Evolutionary conservation across 1,139 yeast genomes (phyloP).

Genomic region (Pichia sp.): DNA sequence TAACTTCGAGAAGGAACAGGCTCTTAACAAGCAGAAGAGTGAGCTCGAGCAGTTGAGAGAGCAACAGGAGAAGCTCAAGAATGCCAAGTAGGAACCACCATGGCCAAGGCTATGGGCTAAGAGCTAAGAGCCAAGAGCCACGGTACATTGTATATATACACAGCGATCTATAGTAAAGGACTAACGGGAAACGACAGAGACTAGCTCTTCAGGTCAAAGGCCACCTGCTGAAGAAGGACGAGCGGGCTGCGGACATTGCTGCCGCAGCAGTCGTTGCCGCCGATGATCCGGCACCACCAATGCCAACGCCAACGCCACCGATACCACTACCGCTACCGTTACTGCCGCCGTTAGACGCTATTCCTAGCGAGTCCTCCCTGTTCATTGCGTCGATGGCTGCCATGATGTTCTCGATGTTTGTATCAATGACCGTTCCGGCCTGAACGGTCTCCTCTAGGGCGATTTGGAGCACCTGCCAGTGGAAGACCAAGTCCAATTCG

Average conservation of each 20-base stretch:
- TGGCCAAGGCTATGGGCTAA: no score
- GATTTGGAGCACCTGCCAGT: conserved; percentile 94
- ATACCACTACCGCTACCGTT: no score
- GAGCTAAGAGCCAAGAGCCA: no score
- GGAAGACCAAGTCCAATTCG: conserved; percentile 90
- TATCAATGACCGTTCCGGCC: conserved; percentile 99
- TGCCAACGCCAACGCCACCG: no score
- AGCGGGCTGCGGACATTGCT: neutral
- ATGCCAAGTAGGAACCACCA: no score
- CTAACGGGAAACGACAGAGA: no score
- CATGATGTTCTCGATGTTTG: conserved; percentile 78
- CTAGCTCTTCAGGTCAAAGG: conserved; percentile 9
- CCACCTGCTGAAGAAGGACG: conserved; percentile 19
- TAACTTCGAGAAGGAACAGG: conserved; percentile 41
- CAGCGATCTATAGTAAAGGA: no score
- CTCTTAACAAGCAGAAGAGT: conserved; percentile 37
- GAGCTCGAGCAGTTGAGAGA: conserved; percentile 41
- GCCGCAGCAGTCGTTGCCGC: no score
- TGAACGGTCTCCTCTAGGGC: conserved; percentile 90
- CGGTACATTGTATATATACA: no score
- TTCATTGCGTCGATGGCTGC: conserved; percentile 64
- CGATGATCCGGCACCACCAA: no score
- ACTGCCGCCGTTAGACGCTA: no score
- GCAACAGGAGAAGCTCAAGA: conserved; percentile 22
- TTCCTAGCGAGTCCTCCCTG: conserved; percentile 33